Evolutionary conservation across 2,329 filamentous ascomycete genomes (phyloP).

Genomic region (Fusarium subglutinans): DNA sequence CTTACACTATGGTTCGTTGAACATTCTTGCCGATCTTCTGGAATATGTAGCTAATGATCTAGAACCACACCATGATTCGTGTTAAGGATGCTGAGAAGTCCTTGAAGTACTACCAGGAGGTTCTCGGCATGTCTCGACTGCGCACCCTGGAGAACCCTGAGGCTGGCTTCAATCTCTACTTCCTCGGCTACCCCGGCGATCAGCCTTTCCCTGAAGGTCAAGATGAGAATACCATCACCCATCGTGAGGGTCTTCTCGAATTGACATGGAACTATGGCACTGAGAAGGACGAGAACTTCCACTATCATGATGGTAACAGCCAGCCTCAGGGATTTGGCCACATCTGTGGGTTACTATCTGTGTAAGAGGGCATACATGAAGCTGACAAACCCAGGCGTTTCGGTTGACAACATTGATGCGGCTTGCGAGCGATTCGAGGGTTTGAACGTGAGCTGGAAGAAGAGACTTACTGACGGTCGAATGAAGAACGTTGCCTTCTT

Average conservation of each 20-base stretch:
- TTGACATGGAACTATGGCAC: constrained; percentile 87
- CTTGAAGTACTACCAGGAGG: constrained; percentile 83
- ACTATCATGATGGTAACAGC: constrained; percentile 92
- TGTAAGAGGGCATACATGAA: neutral
- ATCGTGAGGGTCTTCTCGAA: constrained; percentile 86
- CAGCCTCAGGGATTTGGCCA: constrained; percentile 95
- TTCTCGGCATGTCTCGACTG: constrained; percentile 87
- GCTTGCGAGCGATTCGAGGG: constrained; percentile 89
- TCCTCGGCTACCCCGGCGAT: constrained; percentile 79
- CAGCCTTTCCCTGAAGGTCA: constrained; percentile 59
- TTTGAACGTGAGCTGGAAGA: constrained; percentile 89
- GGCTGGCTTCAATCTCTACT: constrained; percentile 88
- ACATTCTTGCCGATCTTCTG: neutral
- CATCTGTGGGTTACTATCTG: constrained; percentile 70
- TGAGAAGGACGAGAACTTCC: constrained; percentile 84
- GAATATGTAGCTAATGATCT: constrained; percentile 7
- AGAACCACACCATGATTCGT: constrained; percentile 95
- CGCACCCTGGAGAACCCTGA: constrained; percentile 75
- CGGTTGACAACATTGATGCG: constrained; percentile 87
- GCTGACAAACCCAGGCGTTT: constrained; percentile 65
- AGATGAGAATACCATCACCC: constrained; percentile 61
- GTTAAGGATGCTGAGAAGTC: constrained; percentile 83
- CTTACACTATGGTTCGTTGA: constrained; percentile 73
- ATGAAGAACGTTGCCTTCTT: constrained; percentile 97
- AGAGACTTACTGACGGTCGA: constrained; percentile 87